phyloP scores from a whole-genome alignment of 148 eudicot genomes.

The Rheum nobile region DNA sequence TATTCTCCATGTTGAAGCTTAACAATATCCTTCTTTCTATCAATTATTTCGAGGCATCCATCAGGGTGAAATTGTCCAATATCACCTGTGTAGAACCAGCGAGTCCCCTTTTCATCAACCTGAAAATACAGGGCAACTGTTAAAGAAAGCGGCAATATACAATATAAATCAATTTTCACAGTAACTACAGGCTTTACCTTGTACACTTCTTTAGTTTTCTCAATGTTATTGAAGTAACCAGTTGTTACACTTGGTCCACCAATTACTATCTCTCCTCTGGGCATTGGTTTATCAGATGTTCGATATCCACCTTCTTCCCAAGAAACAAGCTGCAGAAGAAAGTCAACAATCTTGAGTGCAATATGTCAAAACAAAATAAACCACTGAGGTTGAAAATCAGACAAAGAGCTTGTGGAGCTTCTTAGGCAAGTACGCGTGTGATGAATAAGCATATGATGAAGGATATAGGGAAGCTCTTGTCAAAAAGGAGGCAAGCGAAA shows the following conservation, averaged over 20 bases:
- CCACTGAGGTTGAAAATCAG: neutral
- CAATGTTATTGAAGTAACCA: constrained; percentile 78
- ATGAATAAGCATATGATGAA: neutral
- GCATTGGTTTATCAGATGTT: constrained; percentile 78
- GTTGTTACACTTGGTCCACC: constrained; percentile 80
- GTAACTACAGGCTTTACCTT: constrained; percentile 32
- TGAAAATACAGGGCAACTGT: constrained; percentile 8
- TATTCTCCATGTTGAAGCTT: constrained; percentile 99
- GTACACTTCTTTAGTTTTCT: constrained; percentile 78
- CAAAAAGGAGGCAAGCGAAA: neutral
- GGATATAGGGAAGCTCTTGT: neutral
- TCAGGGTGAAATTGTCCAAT: constrained; percentile 88
- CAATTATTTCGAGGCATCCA: constrained; percentile 94
- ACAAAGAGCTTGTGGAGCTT: neutral
- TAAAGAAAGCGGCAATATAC: neutral
- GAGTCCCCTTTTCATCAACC: constrained; percentile 85
- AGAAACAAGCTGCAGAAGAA: constrained; percentile 68
- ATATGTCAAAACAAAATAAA: neutral
- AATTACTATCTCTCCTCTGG: constrained; percentile 85
- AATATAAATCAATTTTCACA: neutral
- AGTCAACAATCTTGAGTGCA: neutral
- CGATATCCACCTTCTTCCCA: constrained; percentile 96
- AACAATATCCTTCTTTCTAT: constrained; percentile 94
- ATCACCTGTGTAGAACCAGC: constrained; percentile 97
- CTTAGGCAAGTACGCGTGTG: neutral